Conservation (phyloP, 805 yeast genomes). For the Yamadazyma insecticola region DNA sequence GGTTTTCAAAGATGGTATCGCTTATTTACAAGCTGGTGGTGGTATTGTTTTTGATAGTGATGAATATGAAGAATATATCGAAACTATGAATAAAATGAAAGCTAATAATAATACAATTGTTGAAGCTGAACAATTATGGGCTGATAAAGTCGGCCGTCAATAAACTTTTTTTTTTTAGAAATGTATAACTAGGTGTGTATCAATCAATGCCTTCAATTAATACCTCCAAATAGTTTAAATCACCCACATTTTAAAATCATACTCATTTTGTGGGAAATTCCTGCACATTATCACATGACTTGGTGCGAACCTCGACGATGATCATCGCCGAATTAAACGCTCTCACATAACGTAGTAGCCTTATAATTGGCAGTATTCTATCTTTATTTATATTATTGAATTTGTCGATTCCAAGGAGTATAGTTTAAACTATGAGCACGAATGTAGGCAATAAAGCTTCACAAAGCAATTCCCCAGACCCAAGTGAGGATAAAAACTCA, state of each 20-base stretch:
- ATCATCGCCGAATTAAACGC: no score
- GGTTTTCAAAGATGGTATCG: conserved; percentile 87
- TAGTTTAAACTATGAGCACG: background rate
- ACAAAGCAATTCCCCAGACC: conserved; percentile 5
- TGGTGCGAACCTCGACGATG: no score
- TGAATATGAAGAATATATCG: conserved; percentile 91
- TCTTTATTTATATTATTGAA: no score
- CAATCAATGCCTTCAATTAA: no score
- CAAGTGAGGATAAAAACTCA: conserved; percentile 18
- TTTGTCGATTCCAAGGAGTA: no score
- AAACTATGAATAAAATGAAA: conserved; percentile 95
- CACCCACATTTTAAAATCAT: no score
- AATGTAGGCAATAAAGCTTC: conserved; percentile 4
- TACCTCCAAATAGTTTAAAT: no score
- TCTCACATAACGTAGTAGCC: no score
- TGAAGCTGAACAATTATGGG: conserved; percentile 86
- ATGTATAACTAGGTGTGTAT: background rate
- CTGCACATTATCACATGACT: no score
- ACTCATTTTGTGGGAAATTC: no score
- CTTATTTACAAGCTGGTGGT: conserved; percentile 97
- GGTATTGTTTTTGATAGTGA: conserved; percentile 96
- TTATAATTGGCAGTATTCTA: no score
- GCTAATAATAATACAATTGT: conserved; percentile 87
- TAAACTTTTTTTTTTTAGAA: background rate
- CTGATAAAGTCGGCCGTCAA: conserved; percentile 36